Evolutionary conservation across 1,284 basidiomycete species (phyloP), one percentile per base, ranked within the genome.

Genomic region (Blastosporella zonata): DNA sequence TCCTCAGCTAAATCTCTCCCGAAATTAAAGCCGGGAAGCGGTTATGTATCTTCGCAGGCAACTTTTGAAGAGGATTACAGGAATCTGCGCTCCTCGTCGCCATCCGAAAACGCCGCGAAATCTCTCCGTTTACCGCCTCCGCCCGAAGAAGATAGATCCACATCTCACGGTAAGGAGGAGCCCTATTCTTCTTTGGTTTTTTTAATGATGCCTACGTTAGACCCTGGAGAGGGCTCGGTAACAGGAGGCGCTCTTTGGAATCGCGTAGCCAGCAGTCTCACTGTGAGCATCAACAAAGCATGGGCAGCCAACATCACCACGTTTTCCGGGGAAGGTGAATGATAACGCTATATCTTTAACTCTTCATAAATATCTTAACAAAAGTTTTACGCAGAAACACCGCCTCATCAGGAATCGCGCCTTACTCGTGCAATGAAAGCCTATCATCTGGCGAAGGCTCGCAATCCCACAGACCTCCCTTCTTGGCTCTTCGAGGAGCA

Each of bases 361-460:
- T 33, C 33, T 23, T 15, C 23, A n/a, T n/a, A n/a, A n/a, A n/a
- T n/a, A n/a, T n/a, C n/a, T n/a, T 10, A 15, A n/a, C 22, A 52
- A 13, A 47, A 13, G 8, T 17, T n/a, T 7, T 25, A 7, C 33
- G n/a, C 58, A 81, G 81, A 71, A 41, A 81, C 78, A 12, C 77
- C 78, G 6, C 68, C 71, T n/a, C 80, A 79, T 22, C 68, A 74
- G 42, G 83, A 86, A 53, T 81, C 78, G 3, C 77, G 78, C 34
- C 70, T 87, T 25, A 78, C 75, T 3, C 73, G 74, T n/a, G 80
- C 78, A 1, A 76, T 87, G 77, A 83, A 83, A 60, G 76, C 79
- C 1, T 86, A 85, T 59, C 77, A 86, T 57, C 69, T 84, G 34
- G 73, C 73, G 28, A 81, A 82, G 61, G 82, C 82, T 12, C 72